Conservation (phyloP, 2,329 filamentous ascomycete genomes). For the Polytolypa hystricis region DNA sequence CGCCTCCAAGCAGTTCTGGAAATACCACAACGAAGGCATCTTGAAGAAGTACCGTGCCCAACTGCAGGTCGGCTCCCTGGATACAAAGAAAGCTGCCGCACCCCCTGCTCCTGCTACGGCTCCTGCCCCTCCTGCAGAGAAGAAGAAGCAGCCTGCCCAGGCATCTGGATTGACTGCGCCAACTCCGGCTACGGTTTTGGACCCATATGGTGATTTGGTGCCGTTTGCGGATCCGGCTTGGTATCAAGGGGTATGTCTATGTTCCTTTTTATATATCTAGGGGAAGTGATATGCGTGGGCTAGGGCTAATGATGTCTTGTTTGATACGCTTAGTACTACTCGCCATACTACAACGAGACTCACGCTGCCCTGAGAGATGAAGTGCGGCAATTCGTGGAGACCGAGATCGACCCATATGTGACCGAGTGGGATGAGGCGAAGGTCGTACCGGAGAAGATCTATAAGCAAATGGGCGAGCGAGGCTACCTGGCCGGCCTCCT, state of each 20-base stretch:
- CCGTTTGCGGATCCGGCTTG: slow-evolving; percentile 87
- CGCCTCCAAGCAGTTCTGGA: slow-evolving; percentile 58
- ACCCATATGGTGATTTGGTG: slow-evolving; percentile 74
- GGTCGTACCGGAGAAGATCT: slow-evolving; percentile 76
- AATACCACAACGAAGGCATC: slow-evolving; percentile 51
- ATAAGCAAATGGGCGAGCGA: slow-evolving; percentile 87
- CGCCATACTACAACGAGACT: slow-evolving; percentile 89
- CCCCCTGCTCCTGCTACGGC: slow-evolving; percentile 39
- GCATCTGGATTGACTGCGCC: slow-evolving; percentile 43
- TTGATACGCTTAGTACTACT: slow-evolving; percentile 59
- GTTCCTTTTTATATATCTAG: slow-evolving; percentile 1
- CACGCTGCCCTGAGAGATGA: slow-evolving; percentile 86
- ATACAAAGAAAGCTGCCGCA: slow-evolving; percentile 62
- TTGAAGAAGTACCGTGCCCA: slow-evolving; percentile 52
- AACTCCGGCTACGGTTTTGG: slow-evolving; percentile 52
- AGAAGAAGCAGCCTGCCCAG: slow-evolving; percentile 42
- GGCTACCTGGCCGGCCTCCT: slow-evolving; percentile 88
- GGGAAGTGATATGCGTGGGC: too few species aligned
- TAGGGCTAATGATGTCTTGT: slow-evolving; percentile 5
- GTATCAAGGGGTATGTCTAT: slow-evolving; percentile 72
- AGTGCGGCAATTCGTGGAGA: slow-evolving; percentile 83
- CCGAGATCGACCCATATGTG: slow-evolving; percentile 79
- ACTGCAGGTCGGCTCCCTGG: slow-evolving; percentile 60
- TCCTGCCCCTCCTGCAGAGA: slow-evolving; percentile 31
- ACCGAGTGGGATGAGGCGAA: slow-evolving; percentile 96